Percentiles rank a stretch among this genome's conserved stretches.
phyloP scores from a whole-genome alignment of 805 yeast species.

The Yamadazyma laniorum region DNA sequence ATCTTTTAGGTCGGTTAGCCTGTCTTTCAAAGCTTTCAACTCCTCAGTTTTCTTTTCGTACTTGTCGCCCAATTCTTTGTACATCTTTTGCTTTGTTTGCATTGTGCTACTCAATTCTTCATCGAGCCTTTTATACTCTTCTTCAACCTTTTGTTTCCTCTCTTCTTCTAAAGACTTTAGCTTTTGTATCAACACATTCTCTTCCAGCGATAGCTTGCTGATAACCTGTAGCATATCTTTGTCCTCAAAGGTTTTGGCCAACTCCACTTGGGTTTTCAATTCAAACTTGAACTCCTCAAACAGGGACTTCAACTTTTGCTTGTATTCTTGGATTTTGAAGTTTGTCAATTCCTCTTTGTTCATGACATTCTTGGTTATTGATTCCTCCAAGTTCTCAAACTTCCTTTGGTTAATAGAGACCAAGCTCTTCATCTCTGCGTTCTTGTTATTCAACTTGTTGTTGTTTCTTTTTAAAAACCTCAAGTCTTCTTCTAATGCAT shows the following conservation, averaged over 20 bases:
- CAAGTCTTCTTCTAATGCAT: slow-evolving; percentile 21
- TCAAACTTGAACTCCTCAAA: slow-evolving; percentile 33
- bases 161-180: slow-evolving; percentile 1
- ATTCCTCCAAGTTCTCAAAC: slow-evolving; percentile 25
- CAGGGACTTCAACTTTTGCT: slow-evolving; percentile 24
- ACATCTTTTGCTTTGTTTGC: slow-evolving; percentile 22
- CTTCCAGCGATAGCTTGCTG: slow-evolving; percentile 13
- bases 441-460: slow-evolving; percentile 10
- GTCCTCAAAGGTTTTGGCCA: slow-evolving; percentile 24
- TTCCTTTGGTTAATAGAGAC: slow-evolving; percentile 13
- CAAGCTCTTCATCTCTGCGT: slow-evolving; percentile 10
- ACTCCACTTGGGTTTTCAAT: slow-evolving; percentile 30
- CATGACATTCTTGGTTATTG: slow-evolving; percentile 27
- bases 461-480: slow-evolving; percentile 17
- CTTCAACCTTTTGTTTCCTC: slow-evolving; percentile 18
- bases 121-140: slow-evolving; percentile 23
- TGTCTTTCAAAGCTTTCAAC: neutral
- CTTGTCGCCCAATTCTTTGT: slow-evolving; percentile 11
- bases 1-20: neutral
- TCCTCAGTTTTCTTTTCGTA: slow-evolving; percentile 3
- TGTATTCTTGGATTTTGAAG: slow-evolving; percentile 28
- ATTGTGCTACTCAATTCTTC: slow-evolving; percentile 25
- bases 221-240: slow-evolving; percentile 12
- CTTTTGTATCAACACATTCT: slow-evolving; percentile 9
- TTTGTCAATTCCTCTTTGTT: slow-evolving; percentile 28